phyloP scores from a whole-genome alignment of 1,284 basidiomycete genomes.

The Cutaneotrichosporon daszewskae region DNA sequence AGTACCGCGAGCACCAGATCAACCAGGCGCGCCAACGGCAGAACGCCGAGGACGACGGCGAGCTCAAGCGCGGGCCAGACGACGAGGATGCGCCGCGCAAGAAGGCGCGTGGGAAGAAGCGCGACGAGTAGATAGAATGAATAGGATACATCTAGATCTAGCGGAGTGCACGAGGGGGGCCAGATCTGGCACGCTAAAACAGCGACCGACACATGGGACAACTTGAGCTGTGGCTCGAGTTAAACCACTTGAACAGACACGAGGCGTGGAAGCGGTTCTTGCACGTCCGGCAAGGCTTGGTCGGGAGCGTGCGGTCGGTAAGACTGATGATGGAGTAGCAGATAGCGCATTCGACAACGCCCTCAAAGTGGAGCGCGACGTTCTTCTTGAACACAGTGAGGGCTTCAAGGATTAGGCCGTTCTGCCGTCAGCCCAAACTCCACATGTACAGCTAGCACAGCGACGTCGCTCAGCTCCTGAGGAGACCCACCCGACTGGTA shows the following conservation, averaged over 20 bases:
- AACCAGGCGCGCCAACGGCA: slow-evolving; percentile 22
- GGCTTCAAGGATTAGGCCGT: slow-evolving; percentile 86
- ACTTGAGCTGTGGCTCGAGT: slow-evolving; percentile 72
- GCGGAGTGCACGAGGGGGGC: not conserved
- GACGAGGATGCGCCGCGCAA: slow-evolving; percentile 16
- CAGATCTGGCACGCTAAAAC: slow-evolving; percentile 34
- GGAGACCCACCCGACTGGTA: slow-evolving; percentile 66
- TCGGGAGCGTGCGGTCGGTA: slow-evolving; percentile 80
- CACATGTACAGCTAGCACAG: not conserved
- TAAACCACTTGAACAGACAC: slow-evolving; percentile 96
- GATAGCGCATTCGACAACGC: slow-evolving; percentile 88
- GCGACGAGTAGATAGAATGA: slow-evolving; percentile 11
- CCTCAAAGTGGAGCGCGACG: slow-evolving; percentile 83
- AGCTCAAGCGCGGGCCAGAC: slow-evolving; percentile 19
- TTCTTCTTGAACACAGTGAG: slow-evolving; percentile 94
- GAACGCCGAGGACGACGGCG: slow-evolving; percentile 17
- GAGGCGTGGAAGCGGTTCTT: slow-evolving; percentile 91
- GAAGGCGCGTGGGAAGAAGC: slow-evolving; percentile 10
- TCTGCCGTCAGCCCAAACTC: slow-evolving; percentile 51
- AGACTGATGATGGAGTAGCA: slow-evolving; percentile 95
- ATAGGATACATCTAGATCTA: too few species aligned
- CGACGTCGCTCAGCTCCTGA: not conserved
- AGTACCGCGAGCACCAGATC: slow-evolving; percentile 60
- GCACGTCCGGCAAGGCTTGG: slow-evolving; percentile 89
- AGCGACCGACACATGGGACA: slow-evolving; percentile 79